These are phyloP conservation scores for Suaeda aralocaspica DNA, from an alignment of 148 eudicot genomes.

Conservation along the genomic window DNA sequence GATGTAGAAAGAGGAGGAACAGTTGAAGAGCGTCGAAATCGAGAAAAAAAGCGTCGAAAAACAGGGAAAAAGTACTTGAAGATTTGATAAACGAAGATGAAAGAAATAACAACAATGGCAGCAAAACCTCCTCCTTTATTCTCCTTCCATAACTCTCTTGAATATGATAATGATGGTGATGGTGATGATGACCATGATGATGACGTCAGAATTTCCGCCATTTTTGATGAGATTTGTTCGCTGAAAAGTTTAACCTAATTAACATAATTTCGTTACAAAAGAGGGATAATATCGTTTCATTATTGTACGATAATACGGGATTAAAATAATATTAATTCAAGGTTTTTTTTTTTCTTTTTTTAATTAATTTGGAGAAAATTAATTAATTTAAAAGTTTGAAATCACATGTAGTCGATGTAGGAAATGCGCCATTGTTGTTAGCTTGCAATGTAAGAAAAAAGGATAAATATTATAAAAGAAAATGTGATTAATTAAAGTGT, in stretches of 20 bases:
- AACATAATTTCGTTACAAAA: neutral
- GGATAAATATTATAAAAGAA: neutral
- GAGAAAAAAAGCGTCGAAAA: conserved; percentile 9
- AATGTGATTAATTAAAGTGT: too few species aligned
- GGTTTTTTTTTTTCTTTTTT: too few species aligned
- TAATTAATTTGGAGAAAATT: too few species aligned
- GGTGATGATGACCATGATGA: neutral
- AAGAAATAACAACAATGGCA: conserved; percentile 20
- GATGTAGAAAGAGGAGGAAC: conserved; percentile 14
- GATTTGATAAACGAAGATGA: conserved; percentile 32
- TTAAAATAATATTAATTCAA: too few species aligned
- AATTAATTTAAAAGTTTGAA: too few species aligned
- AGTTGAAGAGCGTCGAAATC: conserved; percentile 9
- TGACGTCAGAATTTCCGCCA: conserved; percentile 7
- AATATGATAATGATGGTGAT: neutral
- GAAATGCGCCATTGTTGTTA: neutral
- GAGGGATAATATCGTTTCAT: neutral
- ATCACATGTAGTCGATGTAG: too few species aligned
- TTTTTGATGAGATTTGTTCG: neutral
- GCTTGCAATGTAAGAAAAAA: neutral
- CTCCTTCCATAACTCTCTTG: conserved; percentile 28
- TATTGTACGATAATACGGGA: neutral
- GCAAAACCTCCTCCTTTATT: conserved; percentile 30
- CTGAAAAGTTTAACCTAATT: neutral
- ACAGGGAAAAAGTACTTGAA: conserved; percentile 7